Conservation (phyloP, 2,329 filamentous ascomycete genomes). For the Ophiocordyceps camponoti-saundersi region DNA sequence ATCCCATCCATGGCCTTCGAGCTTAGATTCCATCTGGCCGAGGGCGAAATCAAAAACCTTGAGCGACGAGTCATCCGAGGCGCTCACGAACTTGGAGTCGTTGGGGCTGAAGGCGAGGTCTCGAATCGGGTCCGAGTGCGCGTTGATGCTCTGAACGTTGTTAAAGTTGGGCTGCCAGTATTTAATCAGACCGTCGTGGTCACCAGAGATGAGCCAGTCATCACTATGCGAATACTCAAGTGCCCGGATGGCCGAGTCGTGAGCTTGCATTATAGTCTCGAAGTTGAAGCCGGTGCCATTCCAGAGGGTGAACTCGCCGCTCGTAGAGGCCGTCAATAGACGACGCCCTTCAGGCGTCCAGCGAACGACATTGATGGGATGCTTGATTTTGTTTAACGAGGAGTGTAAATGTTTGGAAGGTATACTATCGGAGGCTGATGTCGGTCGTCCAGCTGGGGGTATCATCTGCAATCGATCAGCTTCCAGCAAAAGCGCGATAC, state of each 20-base stretch:
- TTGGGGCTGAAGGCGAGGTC: conserved; percentile 88
- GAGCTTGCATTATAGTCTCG: conserved; percentile 97
- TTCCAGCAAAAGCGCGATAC: too few species aligned
- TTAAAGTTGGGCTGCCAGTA: conserved; percentile 99
- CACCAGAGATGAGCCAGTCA: conserved; percentile 91
- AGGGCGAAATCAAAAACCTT: conserved; percentile 95
- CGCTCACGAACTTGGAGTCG: conserved; percentile 90
- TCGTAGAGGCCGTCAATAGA: conserved; percentile 82
- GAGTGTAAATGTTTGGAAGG: conserved; percentile 93
- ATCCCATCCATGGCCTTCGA: conserved; percentile 96
- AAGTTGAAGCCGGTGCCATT: conserved; percentile 99
- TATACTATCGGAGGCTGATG: conserved; percentile 67
- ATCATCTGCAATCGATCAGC: conserved; percentile 47
- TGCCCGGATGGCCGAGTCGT: conserved; percentile 73
- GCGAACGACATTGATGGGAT: conserved; percentile 88
- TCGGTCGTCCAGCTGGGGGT: conserved; percentile 60
- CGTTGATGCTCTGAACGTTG: conserved; percentile 88
- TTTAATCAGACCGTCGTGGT: conserved; percentile 89
- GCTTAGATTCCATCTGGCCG: conserved; percentile 62
- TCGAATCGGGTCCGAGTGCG: conserved; percentile 75
- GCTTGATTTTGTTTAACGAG: conserved; percentile 96
- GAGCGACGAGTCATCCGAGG: conserved; percentile 80
- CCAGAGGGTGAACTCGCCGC: conserved; percentile 96
- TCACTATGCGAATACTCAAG: conserved; percentile 85
- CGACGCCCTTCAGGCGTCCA: conserved; percentile 95